phyloP scores from a whole-genome alignment of 257 asterid genomes.

The Rehmannia glutinosa region DNA sequence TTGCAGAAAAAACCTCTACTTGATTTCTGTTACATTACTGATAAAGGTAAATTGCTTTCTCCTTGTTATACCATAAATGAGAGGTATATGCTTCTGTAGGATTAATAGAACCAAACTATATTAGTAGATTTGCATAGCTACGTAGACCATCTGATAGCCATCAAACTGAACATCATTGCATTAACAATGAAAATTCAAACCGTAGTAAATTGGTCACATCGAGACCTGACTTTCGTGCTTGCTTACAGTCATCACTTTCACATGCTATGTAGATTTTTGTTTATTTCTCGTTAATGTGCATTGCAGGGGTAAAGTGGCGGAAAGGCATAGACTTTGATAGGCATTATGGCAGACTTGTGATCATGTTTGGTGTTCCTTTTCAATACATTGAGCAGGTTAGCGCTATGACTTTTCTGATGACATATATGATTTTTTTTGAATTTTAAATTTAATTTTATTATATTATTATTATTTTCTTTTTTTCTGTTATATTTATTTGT shows the following conservation, averaged over 20 bases:
- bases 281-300: neutral
- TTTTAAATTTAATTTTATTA: too few relatives aligned
- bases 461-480: too few relatives aligned
- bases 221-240: neutral
- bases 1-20: neutral
- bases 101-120: neutral
- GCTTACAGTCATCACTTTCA: neutral
- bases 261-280: neutral
- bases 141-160: constrained; percentile 1
- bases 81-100: neutral
- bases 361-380: constrained; percentile 96
- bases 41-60: too few relatives aligned
- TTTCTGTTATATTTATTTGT: too few relatives aligned
- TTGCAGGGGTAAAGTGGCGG: constrained; percentile 98
- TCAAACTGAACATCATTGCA: neutral
- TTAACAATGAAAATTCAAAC: neutral
- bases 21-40: neutral
- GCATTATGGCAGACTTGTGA: constrained; percentile 97
- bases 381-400: constrained; percentile 93
- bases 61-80: neutral
- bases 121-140: neutral
- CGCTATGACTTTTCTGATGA: neutral
- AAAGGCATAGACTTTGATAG: constrained; percentile 97
- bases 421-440: neutral
- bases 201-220: neutral